Percentiles rank a stretch among this genome's conserved stretches.
These are phyloP conservation scores for Elsinoe fawcettii DNA, from an alignment of 2,329 filamentous ascomycete genomes.

Conservation along the genomic window DNA sequence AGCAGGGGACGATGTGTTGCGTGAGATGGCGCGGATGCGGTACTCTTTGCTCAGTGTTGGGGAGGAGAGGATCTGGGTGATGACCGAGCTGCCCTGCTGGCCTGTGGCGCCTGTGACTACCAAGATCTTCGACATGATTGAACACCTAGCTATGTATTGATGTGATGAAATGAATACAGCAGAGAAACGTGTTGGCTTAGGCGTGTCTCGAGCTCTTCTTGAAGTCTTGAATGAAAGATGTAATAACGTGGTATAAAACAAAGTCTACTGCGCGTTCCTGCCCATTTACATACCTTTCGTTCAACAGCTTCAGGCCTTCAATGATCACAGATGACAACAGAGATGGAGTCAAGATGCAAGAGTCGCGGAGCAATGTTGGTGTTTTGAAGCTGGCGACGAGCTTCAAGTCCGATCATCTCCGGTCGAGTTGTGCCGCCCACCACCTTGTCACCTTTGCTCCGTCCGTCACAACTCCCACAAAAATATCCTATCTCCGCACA, in stretches of 20 bases:
- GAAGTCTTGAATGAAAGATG: too few relatives aligned
- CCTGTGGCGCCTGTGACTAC: conserved; percentile 54
- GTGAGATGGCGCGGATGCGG: conserved; percentile 49
- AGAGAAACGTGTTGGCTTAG: too few relatives aligned
- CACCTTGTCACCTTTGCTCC: neutral
- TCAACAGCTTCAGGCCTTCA: neutral
- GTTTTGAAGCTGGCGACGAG: neutral
- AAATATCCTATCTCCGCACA: too few relatives aligned
- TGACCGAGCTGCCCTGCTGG: conserved; percentile 52
- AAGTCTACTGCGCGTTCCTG: too few relatives aligned
- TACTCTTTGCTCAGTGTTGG: conserved; percentile 42
- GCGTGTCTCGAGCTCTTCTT: too few relatives aligned
- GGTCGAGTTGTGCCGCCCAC: neutral
- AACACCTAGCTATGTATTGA: too few relatives aligned
- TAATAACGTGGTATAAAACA: too few relatives aligned
- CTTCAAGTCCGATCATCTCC: neutral
- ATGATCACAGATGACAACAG: neutral
- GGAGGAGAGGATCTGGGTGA: conserved; percentile 37
- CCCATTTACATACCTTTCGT: neutral
- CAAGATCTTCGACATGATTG: conserved; percentile 37
- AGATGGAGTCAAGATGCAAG: neutral
- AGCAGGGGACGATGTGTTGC: conserved; percentile 38
- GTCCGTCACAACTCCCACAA: too few relatives aligned
- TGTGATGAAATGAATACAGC: too few relatives aligned
- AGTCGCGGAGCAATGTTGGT: neutral